Percentiles rank a stretch among this genome's conserved stretches.
These are phyloP conservation scores for Penium margaritaceum DNA, from an alignment of 139 green algal species.

Conservation along the genomic window DNA sequence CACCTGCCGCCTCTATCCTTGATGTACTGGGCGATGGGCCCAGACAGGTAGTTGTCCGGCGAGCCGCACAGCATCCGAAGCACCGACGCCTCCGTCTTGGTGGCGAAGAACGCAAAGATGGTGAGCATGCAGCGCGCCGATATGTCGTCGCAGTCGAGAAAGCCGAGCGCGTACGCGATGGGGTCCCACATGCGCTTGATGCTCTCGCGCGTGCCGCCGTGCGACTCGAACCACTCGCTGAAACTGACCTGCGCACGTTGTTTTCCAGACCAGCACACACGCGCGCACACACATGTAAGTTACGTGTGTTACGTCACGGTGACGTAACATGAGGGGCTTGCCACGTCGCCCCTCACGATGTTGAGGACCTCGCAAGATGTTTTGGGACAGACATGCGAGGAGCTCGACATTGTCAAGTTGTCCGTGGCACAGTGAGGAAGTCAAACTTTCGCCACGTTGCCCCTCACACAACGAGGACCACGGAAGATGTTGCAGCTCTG, in stretches of 20 bases:
- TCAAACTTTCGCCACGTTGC: no score
- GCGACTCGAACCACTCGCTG: constrained; percentile 67
- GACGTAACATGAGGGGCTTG: no score
- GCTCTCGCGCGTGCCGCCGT: constrained; percentile 65
- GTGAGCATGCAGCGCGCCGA: constrained; percentile 92
- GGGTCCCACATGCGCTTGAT: constrained; percentile 95
- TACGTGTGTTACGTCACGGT: no score
- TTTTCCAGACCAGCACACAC: no score
- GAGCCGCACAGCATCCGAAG: constrained; percentile 92
- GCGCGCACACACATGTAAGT: no score
- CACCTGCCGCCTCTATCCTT: constrained; percentile 61
- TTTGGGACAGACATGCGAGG: no score
- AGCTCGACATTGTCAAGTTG: no score
- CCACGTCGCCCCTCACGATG: no score
- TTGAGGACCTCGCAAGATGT: no score
- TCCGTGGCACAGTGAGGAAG: no score
- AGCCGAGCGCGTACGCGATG: constrained; percentile 91
- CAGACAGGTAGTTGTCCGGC: constrained; percentile 73
- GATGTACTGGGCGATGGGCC: constrained; percentile 87
- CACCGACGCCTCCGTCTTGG: constrained; percentile 89
- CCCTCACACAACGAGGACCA: no score
- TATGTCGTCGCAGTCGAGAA: constrained; percentile 92
- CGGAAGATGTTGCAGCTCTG: no score
- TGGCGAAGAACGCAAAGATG: constrained; percentile 96
- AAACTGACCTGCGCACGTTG: constrained; percentile 46